Base-by-base conservation (phyloP, 768 basidiomycete genomes). In the Chiua virens region DNA sequence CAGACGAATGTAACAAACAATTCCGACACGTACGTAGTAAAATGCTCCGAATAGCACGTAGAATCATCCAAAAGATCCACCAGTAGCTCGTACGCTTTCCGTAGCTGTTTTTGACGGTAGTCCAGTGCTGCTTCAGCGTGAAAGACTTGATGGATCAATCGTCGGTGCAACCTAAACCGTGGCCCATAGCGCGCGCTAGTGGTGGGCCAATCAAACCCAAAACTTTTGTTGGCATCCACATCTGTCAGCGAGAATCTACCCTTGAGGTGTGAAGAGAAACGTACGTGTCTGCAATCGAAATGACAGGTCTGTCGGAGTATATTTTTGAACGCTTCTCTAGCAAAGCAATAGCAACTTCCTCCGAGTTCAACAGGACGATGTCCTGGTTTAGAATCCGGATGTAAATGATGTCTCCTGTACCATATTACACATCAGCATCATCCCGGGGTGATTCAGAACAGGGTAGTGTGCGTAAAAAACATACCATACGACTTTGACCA, bases 321-420 rank as follows among this genome's bases (percentile, higher is more conserved):
- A 77, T 77, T 8, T 74, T 58, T 40, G 80, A 76, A 27, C 78
- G 73, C 57, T 73, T 78, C 35, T 83, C 81, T 25, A 83, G 63
- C 28, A 83, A 64, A 42, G 80, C 79, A 20, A 69, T 68, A 27
- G 73, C 74, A 14, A 70, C 73, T 53, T 77, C 66, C 49, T 75
- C 61, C 58, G 72, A 74, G 65, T 77, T 82, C 42, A 85, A 59
- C 40, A 82, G 67, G 45, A 83, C 57, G 60, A 82, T 71, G 3
- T 77, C 70, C 50, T 77, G 73, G 28, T 73, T 70, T 44, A 82
- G 64, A 23, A 80, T 55, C 18, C 37, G 45, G 0, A 18, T 21
- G 23, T 53, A 23, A 10, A 59, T 34, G 17, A 60, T 44, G 7
- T 49, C 52, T 3, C 55, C 51, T 55, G 22, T n/a, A n/a, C n/a